A percentile compares a stretch with the other conserved stretches of the same genome.
Conservation (phyloP, 306 rosid genomes). For the Rubus parviflorus region DNA sequence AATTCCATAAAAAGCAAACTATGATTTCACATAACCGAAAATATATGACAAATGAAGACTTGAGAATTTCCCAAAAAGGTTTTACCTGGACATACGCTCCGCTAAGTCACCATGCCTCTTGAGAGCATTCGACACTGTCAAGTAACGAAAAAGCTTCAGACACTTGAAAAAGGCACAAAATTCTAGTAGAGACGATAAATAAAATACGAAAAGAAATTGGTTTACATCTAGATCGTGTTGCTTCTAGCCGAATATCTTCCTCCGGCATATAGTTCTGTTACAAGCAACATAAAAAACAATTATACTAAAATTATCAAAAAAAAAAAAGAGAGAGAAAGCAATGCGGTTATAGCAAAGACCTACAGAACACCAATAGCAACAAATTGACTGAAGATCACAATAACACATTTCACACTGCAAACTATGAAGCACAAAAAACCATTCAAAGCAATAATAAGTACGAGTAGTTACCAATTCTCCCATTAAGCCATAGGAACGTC, state of each 20-base stretch:
- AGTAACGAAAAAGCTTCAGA: conserved; percentile 26
- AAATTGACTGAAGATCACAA: background rate
- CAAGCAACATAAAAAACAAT: conserved; percentile 15
- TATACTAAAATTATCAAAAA: conserved; percentile 7
- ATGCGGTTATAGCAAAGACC: background rate
- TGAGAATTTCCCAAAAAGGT: background rate
- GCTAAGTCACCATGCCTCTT: conserved; percentile 80
- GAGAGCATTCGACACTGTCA: conserved; percentile 68
- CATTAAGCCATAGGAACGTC: conserved; percentile 39
- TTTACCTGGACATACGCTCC: conserved; percentile 86
- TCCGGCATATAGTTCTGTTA: conserved; percentile 69
- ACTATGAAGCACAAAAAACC: background rate
- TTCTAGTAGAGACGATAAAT: background rate
- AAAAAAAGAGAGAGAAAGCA: background rate
- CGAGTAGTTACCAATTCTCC: conserved; percentile 56
- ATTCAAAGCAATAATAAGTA: background rate
- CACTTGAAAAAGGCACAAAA: conserved; percentile 13
- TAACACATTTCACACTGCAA: background rate
- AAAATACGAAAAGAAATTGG: conserved; percentile 17
- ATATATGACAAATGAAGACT: background rate
- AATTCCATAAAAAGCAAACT: background rate
- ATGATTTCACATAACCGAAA: conserved; percentile 3
- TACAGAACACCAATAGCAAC: background rate
- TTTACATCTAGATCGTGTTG: conserved; percentile 77
- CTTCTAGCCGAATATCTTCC: conserved; percentile 72